Evolutionary conservation across 2,329 filamentous ascomycete genomes (phyloP).

Genomic region (Fusarium duplospermum): DNA sequence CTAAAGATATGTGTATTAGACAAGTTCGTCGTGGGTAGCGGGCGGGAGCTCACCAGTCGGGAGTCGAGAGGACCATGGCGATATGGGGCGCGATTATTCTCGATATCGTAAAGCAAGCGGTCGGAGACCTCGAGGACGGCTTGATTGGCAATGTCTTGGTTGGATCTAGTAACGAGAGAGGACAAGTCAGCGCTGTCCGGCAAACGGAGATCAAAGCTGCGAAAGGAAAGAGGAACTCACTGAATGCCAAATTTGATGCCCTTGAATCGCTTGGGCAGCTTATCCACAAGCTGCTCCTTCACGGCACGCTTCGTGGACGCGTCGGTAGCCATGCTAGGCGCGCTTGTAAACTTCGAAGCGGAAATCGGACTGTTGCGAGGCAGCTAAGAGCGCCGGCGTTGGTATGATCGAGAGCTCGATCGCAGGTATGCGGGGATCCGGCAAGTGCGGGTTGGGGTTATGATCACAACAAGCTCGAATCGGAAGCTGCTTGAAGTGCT

Average conservation of each 20-base stretch:
- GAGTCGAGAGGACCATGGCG: constrained; percentile 88
- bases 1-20: constrained; percentile 46
- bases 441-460: not conserved
- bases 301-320: constrained; percentile 52
- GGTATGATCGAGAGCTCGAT: not conserved
- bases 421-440: not conserved
- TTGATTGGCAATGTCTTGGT: constrained; percentile 95
- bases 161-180: constrained; percentile 68
- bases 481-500: constrained; percentile 10
- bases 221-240: constrained; percentile 57
- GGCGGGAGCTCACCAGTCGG: constrained; percentile 69
- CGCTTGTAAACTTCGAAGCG: not conserved
- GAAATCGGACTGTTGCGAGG: not conserved
- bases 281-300: constrained; percentile 92
- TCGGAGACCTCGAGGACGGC: constrained; percentile 96
- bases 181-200: not conserved
- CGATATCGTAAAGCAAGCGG: constrained; percentile 90
- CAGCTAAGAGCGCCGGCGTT: not conserved
- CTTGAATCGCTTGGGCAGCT: constrained; percentile 89
- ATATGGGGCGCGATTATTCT: constrained; percentile 79
- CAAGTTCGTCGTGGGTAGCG: not conserved
- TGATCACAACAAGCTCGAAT: constrained; percentile 27
- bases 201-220: not conserved
- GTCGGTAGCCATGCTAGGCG: constrained; percentile 22
- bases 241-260: constrained; percentile 95